Base-by-base conservation (phyloP, 169 alveolate genomes). In the Eimeria brunetti region DNA sequence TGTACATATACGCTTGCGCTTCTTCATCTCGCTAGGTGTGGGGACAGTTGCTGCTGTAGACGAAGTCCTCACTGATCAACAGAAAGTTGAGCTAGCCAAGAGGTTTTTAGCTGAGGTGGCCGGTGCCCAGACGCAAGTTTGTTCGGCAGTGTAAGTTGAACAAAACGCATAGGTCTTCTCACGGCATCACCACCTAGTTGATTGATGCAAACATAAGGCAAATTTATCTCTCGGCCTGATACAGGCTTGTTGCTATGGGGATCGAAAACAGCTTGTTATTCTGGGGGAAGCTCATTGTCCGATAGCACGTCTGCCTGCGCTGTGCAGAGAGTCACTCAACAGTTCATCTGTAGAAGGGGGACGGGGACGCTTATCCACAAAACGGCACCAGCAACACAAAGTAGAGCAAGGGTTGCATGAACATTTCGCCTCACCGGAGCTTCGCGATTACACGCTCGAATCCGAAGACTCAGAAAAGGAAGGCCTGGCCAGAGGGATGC, bases 41-140 rank as follows among this genome's bases (percentile, higher is more conserved):
- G 93, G 93, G 53, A 86, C 93, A 49, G 44, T 86, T 86, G 81
- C 46, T 22, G 93, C 83, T 30, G 93, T 64, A 22, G 93, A 86
- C 64, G 93, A 62, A 49, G 14, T 22, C 38, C 93, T 86, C 49
- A 86, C 83, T 24, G 81, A 86, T 46, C 51, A 86, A 33, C 93
- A 86, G 56, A 64, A 64, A 83, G 93, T 36, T 60, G 93, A 86
- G 24, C 62, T 86, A 27, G 30, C 93, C 14, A 86, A 27, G 33
- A 36, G 64, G 18, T 86, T 86, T 64, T 46, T 86, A 56, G 46
- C 81, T 1, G 93, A 86, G 93, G 49, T 60, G n/a, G 93, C 93
- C 18, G 80, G 93, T 41, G 44, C 83, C 12, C 93, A 86, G 93
- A 16, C 83, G 9, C 60, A 56, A 86, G 56, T 86, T 56, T 86